phyloP scores from a whole-genome alignment of 345 rosid species.

The Eucalyptus pauciflora region DNA sequence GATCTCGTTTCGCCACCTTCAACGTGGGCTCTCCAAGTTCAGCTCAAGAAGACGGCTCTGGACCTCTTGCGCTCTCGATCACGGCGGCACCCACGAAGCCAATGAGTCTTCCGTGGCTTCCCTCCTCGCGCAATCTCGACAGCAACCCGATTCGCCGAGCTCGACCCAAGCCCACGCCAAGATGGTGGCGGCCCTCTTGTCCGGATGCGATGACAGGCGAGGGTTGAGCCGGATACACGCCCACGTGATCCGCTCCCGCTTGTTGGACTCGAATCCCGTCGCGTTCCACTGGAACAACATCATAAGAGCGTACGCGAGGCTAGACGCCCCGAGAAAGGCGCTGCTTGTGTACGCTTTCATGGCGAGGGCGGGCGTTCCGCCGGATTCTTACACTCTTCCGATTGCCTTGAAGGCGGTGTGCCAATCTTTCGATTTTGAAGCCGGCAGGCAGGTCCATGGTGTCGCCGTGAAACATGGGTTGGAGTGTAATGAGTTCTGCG shows the following conservation, averaged over 20 bases:
- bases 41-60: background rate
- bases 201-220: conserved; percentile 25
- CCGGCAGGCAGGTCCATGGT: conserved; percentile 59
- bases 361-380: conserved; percentile 38
- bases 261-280: conserved; percentile 15
- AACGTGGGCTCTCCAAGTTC: background rate
- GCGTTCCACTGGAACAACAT: conserved; percentile 63
- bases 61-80: background rate
- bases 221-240: conserved; percentile 40
- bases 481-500: conserved; percentile 51
- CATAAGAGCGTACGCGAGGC: conserved; percentile 54
- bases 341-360: conserved; percentile 30
- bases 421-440: conserved; percentile 16
- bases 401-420: conserved; percentile 42
- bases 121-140: background rate
- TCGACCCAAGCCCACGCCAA: conserved; percentile 14
- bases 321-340: conserved; percentile 36
- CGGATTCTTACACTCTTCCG: conserved; percentile 70
- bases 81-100: no score
- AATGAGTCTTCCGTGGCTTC: background rate
- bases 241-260: conserved; percentile 27
- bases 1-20: background rate
- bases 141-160: background rate
- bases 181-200: conserved; percentile 19
- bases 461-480: conserved; percentile 43